A percentile compares a stretch with the other conserved stretches of the same genome.
These are phyloP conservation scores for Eucalyptus erythrocorys DNA, from an alignment of 345 rosid genomes.

Conservation along the genomic window DNA sequence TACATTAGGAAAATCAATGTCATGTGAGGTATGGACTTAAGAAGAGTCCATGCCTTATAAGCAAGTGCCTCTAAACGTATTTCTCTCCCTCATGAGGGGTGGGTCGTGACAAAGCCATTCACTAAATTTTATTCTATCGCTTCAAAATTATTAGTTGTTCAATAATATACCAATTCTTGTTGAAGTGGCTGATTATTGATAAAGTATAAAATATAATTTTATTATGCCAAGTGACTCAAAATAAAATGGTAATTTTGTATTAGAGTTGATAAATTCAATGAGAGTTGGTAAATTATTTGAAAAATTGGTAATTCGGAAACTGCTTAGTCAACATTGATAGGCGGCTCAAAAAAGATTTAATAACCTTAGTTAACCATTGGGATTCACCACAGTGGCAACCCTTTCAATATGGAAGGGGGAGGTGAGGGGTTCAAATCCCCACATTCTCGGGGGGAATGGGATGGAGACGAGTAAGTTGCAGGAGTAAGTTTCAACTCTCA, in stretches of 20 bases:
- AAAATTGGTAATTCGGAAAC: background rate
- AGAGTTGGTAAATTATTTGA: background rate
- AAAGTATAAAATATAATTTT: background rate
- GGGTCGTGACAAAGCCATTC: fast-evolving
- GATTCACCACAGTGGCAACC: no score
- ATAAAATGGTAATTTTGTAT: background rate
- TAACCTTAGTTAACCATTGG: background rate
- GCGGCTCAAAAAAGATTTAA: background rate
- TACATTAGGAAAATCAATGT: no score
- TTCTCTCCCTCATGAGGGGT: fast-evolving
- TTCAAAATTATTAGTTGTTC: background rate
- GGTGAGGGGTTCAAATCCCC: no score
- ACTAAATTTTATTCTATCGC: background rate
- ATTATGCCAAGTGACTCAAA: background rate
- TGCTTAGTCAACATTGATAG: background rate
- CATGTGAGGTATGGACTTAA: fast-evolving
- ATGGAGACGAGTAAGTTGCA: no score
- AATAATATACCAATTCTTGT: background rate
- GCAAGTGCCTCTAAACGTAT: no score
- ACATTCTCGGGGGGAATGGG: no score
- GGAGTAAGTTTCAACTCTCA: no score
- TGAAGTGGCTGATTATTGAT: background rate
- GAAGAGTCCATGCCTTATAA: no score
- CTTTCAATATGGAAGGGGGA: no score
- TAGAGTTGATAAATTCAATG: background rate